A percentile compares a stretch with the other conserved stretches of the same genome.
phyloP scores from a whole-genome alignment of 352 stramenopile species.

The Globisporangium lucens region DNA sequence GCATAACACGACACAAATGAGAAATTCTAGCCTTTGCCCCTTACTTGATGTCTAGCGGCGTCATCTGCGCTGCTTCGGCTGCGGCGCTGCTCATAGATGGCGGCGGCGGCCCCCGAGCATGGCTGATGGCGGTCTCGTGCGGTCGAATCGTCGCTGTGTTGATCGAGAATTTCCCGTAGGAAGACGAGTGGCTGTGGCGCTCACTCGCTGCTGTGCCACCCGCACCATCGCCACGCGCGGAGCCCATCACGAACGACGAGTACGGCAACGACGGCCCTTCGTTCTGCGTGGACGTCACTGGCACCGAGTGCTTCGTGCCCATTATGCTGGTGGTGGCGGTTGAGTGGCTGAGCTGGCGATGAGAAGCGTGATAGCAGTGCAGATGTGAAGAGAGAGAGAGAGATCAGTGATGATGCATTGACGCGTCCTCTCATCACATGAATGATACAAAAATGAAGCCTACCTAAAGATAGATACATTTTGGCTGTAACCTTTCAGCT shows the following conservation, averaged over 20 bases:
- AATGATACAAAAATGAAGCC: neutral
- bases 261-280: slow-evolving; percentile 15
- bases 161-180: slow-evolving; percentile 27
- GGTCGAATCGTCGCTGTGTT: slow-evolving; percentile 48
- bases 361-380: neutral
- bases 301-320: slow-evolving; percentile 66
- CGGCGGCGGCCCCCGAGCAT: neutral
- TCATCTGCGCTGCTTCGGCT: slow-evolving; percentile 16
- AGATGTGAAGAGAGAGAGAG: neutral
- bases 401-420: neutral
- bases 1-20: neutral
- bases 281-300: slow-evolving; percentile 32
- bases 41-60: slow-evolving; percentile 73
- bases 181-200: slow-evolving; percentile 7
- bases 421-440: neutral
- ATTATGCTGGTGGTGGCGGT: slow-evolving; percentile 20
- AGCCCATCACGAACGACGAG: slow-evolving; percentile 11
- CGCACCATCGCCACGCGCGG: neutral
- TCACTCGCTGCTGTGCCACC: neutral
- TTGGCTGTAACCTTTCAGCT: neutral
- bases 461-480: neutral
- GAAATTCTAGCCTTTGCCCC: neutral
- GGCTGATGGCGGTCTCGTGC: slow-evolving; percentile 23
- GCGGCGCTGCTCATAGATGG: slow-evolving; percentile 5
- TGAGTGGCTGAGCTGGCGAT: neutral